phyloP scores from a whole-genome alignment of 192 early-diverging fungal genomes.

The Mortierella alpina region DNA sequence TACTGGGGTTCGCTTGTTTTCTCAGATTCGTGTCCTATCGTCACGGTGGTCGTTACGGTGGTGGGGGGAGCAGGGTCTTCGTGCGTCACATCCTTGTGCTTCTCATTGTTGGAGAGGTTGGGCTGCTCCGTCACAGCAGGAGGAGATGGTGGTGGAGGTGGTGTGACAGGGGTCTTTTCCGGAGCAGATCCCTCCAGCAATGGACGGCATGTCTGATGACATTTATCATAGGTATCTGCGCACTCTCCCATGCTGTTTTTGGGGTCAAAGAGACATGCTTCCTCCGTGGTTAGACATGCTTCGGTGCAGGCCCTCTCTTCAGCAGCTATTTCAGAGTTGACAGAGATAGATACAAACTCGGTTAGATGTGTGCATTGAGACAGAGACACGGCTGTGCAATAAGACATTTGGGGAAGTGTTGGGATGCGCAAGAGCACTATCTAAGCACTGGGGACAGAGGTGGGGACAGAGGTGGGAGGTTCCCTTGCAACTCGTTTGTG shows the following conservation, averaged over 20 bases:
- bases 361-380: background rate
- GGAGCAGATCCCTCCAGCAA: too few species aligned
- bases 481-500: too few species aligned
- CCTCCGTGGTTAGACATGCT: constrained; percentile 13
- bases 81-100: constrained; percentile 13
- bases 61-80: background rate
- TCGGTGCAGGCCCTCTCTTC: constrained; percentile 8
- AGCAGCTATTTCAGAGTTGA: background rate
- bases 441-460: background rate
- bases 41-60: background rate
- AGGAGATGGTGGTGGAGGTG: background rate
- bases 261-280: constrained; percentile 22
- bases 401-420: background rate
- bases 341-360: background rate
- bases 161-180: background rate
- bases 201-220: constrained; percentile 12
- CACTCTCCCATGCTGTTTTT: constrained; percentile 12
- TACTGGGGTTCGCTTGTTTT: background rate
- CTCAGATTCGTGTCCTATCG: background rate
- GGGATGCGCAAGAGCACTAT: background rate
- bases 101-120: background rate
- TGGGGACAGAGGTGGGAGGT: background rate
- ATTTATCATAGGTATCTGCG: constrained; percentile 1
- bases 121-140: background rate
- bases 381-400: background rate